These are phyloP conservation scores for Starmera dryadoides DNA, from an alignment of 805 yeast species.

Conservation along the genomic window DNA sequence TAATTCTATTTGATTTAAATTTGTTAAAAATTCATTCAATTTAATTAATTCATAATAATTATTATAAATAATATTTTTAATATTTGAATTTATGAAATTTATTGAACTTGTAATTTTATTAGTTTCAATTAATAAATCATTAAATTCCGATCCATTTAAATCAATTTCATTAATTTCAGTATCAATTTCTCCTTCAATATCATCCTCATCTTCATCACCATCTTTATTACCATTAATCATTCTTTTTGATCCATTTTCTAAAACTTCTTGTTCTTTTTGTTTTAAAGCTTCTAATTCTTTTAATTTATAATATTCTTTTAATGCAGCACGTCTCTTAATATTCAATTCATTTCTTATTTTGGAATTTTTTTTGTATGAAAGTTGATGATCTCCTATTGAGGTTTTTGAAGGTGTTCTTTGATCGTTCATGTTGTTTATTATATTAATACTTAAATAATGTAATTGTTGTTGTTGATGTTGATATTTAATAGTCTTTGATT, in stretches of 20 bases:
- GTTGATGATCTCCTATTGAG: constrained; percentile 3
- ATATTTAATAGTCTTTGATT: too few relatives aligned
- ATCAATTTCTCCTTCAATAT: constrained; percentile 21
- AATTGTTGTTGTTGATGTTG: too few relatives aligned
- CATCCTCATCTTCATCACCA: constrained; percentile 14
- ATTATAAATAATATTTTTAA: constrained; percentile 66
- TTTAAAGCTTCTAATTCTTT: constrained; percentile 23
- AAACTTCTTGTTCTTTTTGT: constrained; percentile 5
- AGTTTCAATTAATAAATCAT: constrained; percentile 26
- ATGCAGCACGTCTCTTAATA: constrained; percentile 29
- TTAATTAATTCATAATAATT: constrained; percentile 69
- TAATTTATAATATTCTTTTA: constrained; percentile 34
- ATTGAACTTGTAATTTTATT: constrained; percentile 36
- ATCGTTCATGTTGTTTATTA: not conserved
- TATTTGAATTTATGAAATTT: constrained; percentile 49
- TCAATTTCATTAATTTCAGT: constrained; percentile 18
- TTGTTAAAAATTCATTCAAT: constrained; percentile 48
- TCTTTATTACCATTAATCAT: not conserved
- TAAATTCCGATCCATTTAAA: constrained; percentile 21
- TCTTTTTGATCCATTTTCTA: not conserved
- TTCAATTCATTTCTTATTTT: constrained; percentile 15
- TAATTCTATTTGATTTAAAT: constrained; percentile 21
- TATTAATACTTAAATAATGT: too few relatives aligned
- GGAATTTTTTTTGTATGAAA: constrained; percentile 19
- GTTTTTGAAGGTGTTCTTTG: not conserved